phyloP scores from a whole-genome alignment of 768 basidiomycete genomes.

The Leccinum aurantiacum region DNA sequence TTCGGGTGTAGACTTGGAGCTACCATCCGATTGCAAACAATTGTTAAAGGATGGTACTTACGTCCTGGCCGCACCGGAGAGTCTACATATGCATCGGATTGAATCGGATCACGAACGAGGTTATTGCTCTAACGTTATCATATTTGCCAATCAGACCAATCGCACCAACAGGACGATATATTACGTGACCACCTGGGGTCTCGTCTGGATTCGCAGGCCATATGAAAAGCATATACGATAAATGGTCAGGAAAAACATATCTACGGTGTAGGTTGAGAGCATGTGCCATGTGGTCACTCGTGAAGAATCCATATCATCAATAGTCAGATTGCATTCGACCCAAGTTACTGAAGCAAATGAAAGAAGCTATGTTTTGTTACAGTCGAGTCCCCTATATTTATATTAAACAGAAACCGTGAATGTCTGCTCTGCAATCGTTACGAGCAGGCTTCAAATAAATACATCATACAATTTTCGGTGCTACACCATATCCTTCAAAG shows the following conservation, averaged over 20 bases:
- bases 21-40: not conserved
- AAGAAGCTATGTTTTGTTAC: no score
- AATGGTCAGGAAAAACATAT: not conserved
- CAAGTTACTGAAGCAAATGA: no score
- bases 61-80: no score
- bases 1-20: not conserved
- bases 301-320: not conserved
- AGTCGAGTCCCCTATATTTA: no score
- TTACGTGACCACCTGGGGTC: no score
- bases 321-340: no score
- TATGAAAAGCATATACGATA: no score
- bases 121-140: no score
- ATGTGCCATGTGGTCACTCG: not conserved
- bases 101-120: not conserved
- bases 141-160: no score
- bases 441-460: not conserved
- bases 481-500: not conserved
- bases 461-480: not conserved
- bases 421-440: not conserved
- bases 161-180: no score
- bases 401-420: no score
- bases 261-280: not conserved
- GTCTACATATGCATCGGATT: not conserved
- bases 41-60: not conserved
- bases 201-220: no score